These are phyloP conservation scores for Ceratocystis harringtonii DNA, from an alignment of 2,329 filamentous ascomycete species.

Conservation along the genomic window DNA sequence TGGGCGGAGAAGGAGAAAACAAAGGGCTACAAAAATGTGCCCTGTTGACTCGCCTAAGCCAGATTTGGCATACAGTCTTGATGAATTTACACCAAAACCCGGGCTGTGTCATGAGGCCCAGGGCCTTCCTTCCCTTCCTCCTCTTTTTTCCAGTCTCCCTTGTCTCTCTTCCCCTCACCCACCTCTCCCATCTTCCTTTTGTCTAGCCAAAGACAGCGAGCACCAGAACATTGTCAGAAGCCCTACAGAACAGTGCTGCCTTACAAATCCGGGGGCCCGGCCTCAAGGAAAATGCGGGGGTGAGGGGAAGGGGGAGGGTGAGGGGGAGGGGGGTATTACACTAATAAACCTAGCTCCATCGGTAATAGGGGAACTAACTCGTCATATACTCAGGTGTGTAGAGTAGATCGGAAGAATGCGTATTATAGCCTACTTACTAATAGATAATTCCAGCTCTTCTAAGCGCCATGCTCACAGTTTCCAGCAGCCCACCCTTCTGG, in stretches of 20 bases:
- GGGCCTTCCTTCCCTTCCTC: not conserved
- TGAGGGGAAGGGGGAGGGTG: no score
- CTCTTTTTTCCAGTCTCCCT: not conserved
- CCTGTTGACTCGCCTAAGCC: not conserved
- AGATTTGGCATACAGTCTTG: slow-evolving; percentile 6
- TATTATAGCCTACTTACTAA: no score
- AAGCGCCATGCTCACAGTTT: not conserved
- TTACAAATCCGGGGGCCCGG: slow-evolving; percentile 1
- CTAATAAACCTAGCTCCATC: not conserved
- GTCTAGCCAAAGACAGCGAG: not conserved
- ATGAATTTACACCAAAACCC: not conserved
- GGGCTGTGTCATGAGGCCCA: not conserved
- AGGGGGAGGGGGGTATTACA: not conserved
- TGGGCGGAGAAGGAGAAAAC: slow-evolving; percentile 2
- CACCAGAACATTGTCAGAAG: not conserved
- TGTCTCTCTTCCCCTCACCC: not conserved
- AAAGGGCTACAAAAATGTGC: not conserved
- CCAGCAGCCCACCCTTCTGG: no score
- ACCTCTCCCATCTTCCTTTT: not conserved
- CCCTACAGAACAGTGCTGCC: not conserved
- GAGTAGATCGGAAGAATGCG: not conserved
- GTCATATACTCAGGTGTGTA: not conserved
- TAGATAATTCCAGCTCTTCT: no score
- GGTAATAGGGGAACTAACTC: not conserved
- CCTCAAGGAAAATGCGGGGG: not conserved